These are phyloP conservation scores for Angomonas deanei DNA, from an alignment of 208 protist species.

Conservation along the genomic window DNA sequence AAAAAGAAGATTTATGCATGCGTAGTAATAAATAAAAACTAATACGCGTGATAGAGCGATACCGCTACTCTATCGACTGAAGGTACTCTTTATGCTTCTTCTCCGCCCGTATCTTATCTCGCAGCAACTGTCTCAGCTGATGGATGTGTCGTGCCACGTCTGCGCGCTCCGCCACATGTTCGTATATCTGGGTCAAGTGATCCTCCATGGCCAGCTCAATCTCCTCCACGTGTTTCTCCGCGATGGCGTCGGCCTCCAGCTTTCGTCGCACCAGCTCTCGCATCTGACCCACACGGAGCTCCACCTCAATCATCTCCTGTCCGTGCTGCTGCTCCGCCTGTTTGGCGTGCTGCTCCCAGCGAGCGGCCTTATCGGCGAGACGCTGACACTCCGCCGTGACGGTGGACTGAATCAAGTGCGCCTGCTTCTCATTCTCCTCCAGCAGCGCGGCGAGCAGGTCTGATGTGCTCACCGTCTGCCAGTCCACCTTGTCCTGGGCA, in stretches of 20 bases:
- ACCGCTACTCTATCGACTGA: too few relatives aligned
- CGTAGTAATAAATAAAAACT: too few relatives aligned
- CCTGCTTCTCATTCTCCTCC: constrained; percentile 12
- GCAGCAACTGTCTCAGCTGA: too few relatives aligned
- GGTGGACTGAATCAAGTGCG: neutral
- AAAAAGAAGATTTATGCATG: too few relatives aligned
- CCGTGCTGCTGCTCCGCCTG: constrained; percentile 12
- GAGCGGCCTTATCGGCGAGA: constrained; percentile 2
- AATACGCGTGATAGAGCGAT: too few relatives aligned
- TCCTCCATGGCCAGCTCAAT: constrained; percentile 32
- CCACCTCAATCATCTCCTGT: constrained; percentile 20
- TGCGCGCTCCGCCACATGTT: constrained; percentile 22
- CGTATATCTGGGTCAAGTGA: constrained; percentile 28
- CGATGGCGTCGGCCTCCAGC: constrained; percentile 39
- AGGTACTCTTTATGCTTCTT: too few relatives aligned
- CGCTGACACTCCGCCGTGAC: constrained; percentile 3
- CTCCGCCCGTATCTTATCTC: too few relatives aligned
- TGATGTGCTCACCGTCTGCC: neutral
- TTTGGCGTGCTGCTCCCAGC: neutral
- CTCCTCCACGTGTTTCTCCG: constrained; percentile 43
- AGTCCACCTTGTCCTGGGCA: neutral
- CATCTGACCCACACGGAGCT: constrained; percentile 32
- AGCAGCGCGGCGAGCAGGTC: neutral
- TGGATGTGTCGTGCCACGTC: too few relatives aligned
- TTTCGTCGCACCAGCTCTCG: constrained; percentile 50